Evolutionary conservation across 2,329 filamentous ascomycete species (phyloP).

Genomic region (Nothomitra cinnamomea): DNA sequence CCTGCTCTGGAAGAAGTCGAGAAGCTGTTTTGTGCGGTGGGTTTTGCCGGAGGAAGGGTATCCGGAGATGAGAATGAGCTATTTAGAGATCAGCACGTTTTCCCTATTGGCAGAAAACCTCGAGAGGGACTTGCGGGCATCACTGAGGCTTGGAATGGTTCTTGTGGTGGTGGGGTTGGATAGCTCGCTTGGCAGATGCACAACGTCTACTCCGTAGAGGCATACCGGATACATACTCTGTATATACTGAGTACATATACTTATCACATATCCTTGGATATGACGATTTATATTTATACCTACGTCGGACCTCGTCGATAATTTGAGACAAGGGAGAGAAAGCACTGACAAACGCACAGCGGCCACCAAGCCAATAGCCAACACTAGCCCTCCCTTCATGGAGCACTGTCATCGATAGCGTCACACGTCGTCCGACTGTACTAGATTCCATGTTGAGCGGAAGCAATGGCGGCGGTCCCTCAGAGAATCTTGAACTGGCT

Average conservation of each 20-base stretch:
- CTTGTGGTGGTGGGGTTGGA: neutral
- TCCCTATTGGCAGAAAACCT: neutral
- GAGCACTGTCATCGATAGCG: neutral
- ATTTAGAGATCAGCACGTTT: neutral
- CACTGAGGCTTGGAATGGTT: neutral
- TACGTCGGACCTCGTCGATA: too few relatives aligned
- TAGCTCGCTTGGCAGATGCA: neutral
- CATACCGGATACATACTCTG: too few relatives aligned
- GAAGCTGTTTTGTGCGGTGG: slow-evolving; percentile 39
- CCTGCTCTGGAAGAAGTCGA: slow-evolving; percentile 12
- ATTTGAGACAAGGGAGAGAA: too few relatives aligned
- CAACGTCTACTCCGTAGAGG: too few relatives aligned
- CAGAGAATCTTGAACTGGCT: slow-evolving; percentile 91
- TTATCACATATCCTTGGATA: too few relatives aligned
- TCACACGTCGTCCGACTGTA: neutral
- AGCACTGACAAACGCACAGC: neutral
- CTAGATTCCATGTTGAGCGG: neutral
- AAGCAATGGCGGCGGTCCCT: slow-evolving; percentile 47
- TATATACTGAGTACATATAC: too few relatives aligned
- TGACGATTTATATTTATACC: too few relatives aligned
- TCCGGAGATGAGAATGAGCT: slow-evolving; percentile 45
- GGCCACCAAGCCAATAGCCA: neutral
- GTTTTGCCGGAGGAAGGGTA: slow-evolving; percentile 48
- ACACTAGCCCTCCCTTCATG: neutral
- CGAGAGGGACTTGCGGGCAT: slow-evolving; percentile 2